Base-by-base conservation (phyloP, 2,329 filamentous ascomycete genomes). In the Fusarium chaquense region DNA sequence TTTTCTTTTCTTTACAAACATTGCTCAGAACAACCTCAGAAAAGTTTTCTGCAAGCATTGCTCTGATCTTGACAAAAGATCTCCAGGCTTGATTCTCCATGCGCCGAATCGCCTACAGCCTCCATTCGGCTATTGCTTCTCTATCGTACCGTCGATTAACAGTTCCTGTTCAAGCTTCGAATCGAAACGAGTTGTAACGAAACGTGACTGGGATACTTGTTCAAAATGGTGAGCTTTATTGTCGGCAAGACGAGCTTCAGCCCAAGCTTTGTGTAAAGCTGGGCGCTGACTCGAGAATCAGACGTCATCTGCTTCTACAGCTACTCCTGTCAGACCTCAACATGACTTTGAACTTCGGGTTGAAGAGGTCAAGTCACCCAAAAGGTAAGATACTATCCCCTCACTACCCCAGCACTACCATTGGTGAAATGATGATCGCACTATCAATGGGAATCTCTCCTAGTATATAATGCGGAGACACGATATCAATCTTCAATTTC, bases 391-490 rank as follows among this genome's bases (percentile, higher is more conserved):
- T 60, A 20, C 30, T 28, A 22, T 40, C 24, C 16, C 24, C 15
- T 5, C 13, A 36, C 38, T 40, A 33, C 44, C 22, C 53, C 54
- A 52, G 38, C 44, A 47, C 32, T 47, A n/a, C n/a, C n/a, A 38
- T 28, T 15, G 50, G 69, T 72, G 70, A 83, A 75, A 84, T 89
- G 85, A 97, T 97, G 94, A 97, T 93, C 85, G 86, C 83, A 83
- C 86, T 90, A 90, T 93, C 91, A 97, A 97, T 99, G 96, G 96
- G 96, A 99, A 99, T 99, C 96, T 99, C 97, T 99, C 96, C 92
- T 93, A 98, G 93, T 87, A 89, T 84, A 83, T 80, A 82, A 87
- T 99, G 96, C 93, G 91, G 96, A 99, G 93, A 90, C 81, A 85
- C 83, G 86, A 90, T 93, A 80, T 79, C 67, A 74, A 79, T 79